Conservation (phyloP, 306 rosid species). For the Cucurbita ficifolia region DNA sequence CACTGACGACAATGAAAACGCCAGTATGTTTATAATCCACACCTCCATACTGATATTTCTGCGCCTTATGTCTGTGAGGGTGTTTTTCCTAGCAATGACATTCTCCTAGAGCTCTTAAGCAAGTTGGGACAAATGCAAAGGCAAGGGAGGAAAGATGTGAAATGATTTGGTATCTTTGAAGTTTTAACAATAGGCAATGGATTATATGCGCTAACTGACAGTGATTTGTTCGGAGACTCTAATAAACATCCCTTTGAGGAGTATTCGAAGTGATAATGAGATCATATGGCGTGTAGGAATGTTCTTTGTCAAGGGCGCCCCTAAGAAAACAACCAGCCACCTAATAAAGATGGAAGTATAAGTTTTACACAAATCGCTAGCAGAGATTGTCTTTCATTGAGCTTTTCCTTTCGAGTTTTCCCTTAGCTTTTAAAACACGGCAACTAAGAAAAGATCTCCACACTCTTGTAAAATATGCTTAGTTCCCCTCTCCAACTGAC, state of each 20-base stretch:
- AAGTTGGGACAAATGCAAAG: neutral
- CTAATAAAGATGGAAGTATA: too few species aligned
- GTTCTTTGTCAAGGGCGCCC: neutral
- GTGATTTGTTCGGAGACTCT: neutral
- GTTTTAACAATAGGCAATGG: neutral
- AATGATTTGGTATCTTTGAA: neutral
- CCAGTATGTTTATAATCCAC: slow-evolving; percentile 14
- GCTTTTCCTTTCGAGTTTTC: too few species aligned
- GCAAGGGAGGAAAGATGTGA: neutral
- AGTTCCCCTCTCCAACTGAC: too few species aligned
- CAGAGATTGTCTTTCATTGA: too few species aligned
- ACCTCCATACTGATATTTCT: neutral
- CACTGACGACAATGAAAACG: slow-evolving; percentile 56
- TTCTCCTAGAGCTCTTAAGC: neutral
- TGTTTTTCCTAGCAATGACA: neutral
- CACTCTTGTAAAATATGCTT: too few species aligned
- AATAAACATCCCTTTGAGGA: neutral
- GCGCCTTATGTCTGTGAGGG: too few species aligned
- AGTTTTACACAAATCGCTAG: too few species aligned
- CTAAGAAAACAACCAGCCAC: too few species aligned
- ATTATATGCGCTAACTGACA: neutral
- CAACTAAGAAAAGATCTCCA: too few species aligned
- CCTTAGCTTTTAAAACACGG: too few species aligned
- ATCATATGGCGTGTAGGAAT: neutral
- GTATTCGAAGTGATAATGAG: neutral